A percentile compares a stretch with the other conserved stretches of the same genome.
Evolutionary conservation across 2,329 filamentous ascomycete species (phyloP).

Genomic region (Tolypocladium sp.): DNA sequence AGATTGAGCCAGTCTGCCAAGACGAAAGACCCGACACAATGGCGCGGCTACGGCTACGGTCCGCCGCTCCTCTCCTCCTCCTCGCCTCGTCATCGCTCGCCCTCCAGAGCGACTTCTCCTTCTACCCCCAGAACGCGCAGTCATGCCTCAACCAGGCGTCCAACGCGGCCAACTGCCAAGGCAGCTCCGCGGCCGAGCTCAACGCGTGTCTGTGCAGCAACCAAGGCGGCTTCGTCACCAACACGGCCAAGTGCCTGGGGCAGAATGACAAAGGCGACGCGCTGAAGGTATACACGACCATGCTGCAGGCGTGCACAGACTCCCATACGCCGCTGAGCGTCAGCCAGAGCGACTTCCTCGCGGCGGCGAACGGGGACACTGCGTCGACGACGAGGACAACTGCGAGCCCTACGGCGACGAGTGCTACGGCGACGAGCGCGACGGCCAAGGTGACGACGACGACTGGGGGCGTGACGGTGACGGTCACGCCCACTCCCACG

Average conservation of each 20-base stretch:
- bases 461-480: conserved; percentile 2
- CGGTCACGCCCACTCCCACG: conserved; percentile 1
- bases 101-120: conserved; percentile 21
- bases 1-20: neutral
- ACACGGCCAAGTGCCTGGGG: conserved; percentile 36
- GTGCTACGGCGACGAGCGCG: neutral
- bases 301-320: conserved; percentile 32
- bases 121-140: conserved; percentile 22
- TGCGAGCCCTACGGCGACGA: neutral
- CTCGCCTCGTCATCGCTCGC: conserved; percentile 11
- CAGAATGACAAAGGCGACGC: conserved; percentile 23
- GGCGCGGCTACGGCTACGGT: conserved; percentile 13
- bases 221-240: conserved; percentile 37
- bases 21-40: conserved; percentile 6
- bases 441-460: neutral
- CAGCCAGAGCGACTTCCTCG: conserved; percentile 29
- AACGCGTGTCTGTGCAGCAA: conserved; percentile 44
- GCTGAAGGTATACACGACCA: conserved; percentile 30
- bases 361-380: conserved; percentile 6
- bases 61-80: conserved; percentile 18
- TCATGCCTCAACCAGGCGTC: conserved; percentile 34
- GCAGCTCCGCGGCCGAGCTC: conserved; percentile 25
- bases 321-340: conserved; percentile 35
- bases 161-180: conserved; percentile 28
- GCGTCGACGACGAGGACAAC: neutral